Percentiles rank a stretch among this genome's conserved stretches.
Evolutionary conservation across 2,329 filamentous ascomycete genomes (phyloP).

Genomic region (Leptographium procerum): DNA sequence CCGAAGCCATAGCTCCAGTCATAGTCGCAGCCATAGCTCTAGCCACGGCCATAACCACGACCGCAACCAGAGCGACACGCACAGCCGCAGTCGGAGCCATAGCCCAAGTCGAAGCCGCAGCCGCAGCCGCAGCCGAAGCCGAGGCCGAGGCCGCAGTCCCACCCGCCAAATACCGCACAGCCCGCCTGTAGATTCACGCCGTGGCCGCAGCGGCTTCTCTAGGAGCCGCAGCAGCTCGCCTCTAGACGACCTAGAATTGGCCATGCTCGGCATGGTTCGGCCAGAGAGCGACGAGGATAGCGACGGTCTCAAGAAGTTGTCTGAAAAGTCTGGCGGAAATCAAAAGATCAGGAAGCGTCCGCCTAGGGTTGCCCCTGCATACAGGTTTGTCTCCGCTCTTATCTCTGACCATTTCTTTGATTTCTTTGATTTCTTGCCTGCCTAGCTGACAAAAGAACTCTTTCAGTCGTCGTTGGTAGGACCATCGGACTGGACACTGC

Average conservation of each 20-base stretch:
- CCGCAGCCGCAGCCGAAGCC: neutral
- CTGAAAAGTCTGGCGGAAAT: neutral
- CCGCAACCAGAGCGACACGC: neutral
- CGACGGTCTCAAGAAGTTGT: neutral
- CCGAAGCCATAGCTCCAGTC: neutral
- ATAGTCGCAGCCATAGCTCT: neutral
- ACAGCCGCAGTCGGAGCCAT: neutral
- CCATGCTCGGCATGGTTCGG: slow-evolving; percentile 16
- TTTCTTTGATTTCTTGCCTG: neutral
- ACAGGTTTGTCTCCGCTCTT: slow-evolving; percentile 3
- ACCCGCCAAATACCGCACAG: neutral
- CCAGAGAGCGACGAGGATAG: slow-evolving; percentile 7
- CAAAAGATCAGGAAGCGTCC: slow-evolving; percentile 1
- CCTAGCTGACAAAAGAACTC: neutral
- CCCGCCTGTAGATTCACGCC: neutral
- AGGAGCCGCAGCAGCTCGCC: slow-evolving; percentile 14
- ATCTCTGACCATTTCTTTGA: too few species aligned
- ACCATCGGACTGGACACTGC: neutral
- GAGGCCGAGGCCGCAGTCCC: neutral
- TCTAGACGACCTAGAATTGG: slow-evolving; percentile 13
- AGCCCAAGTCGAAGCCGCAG: slow-evolving; percentile 2
- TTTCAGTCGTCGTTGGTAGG: neutral
- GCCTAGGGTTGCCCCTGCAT: slow-evolving; percentile 7
- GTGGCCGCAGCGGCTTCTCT: neutral
- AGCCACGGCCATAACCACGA: neutral